Base-by-base conservation (phyloP, 768 basidiomycete genomes). In the Boletus barrowsii region DNA sequence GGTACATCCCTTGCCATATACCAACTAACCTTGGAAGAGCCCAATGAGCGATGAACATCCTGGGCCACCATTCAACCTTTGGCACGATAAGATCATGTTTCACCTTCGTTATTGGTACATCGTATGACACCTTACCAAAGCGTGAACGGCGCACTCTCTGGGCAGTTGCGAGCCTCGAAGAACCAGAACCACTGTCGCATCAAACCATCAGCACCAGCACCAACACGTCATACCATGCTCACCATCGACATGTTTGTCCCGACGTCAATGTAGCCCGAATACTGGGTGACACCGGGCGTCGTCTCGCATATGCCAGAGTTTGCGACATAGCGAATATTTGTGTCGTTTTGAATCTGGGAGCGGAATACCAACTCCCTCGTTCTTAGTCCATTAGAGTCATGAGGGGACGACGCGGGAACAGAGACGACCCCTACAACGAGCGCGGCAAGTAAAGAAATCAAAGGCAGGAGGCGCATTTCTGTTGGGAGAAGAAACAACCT, bases 261-360 rank as follows among this genome's bases (percentile, higher is more conserved):
- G 24, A 87, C 68, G 36, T 84, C 78, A 9, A 83, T 70, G 62
- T 86, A 88, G 1, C 86, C 86, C 0, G 83, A 85, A 39, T 82
- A 72, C 58, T 84, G 83, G n/a, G 69, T 65, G 1, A 86, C 83
- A 0, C 78, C 79, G 0, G 83, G 79, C 0, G 84, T 84, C 10
- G 83, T 85, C 64, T 87, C 84, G 59, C 84, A 86, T 5, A 86
- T 73, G 0, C 83, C 83, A 2, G 84, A 85, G 58, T 86, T 75
- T 5, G 73, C 69, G n/a, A 84, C 75, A 65, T 77, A 83, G 10
- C 80, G 76, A 5, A 85, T 58, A 11, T 53, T 62, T 10, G 66
- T 64, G 42, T 69, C 67, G 2, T 56, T 37, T n/a, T 61, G 59
- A 20, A 41, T 44, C 42, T 57, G 40, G 10, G 62, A 69, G 13